Conservation (phyloP, 805 yeast genomes). For the Priceomyces fermenticarens region DNA sequence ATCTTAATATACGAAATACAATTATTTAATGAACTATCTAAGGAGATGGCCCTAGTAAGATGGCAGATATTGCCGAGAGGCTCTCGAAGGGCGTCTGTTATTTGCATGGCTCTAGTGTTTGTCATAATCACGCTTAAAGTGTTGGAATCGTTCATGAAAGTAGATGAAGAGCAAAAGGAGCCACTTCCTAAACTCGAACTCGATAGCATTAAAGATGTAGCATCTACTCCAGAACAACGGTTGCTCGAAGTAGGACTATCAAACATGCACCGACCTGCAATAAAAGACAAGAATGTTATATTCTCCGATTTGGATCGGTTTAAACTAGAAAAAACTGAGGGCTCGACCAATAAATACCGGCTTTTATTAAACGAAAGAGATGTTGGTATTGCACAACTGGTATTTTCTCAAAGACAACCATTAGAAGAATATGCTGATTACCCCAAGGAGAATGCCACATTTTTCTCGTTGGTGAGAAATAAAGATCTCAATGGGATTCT, state of each 20-base stretch:
- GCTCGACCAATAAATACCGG: slow-evolving; percentile 1
- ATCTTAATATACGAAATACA: too few relatives aligned
- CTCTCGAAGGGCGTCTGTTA: too few relatives aligned
- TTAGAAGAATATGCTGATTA: not conserved
- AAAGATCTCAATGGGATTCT: slow-evolving; percentile 11
- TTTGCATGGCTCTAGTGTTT: too few relatives aligned
- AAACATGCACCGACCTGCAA: not conserved
- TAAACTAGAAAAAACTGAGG: not conserved
- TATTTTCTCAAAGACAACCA: not conserved
- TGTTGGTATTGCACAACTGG: slow-evolving; percentile 3
- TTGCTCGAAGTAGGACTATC: not conserved
- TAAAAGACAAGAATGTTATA: not conserved
- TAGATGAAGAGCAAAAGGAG: too few relatives aligned
- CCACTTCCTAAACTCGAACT: too few relatives aligned
- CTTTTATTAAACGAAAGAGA: slow-evolving; percentile 3
- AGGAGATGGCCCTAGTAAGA: too few relatives aligned
- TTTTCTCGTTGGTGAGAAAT: slow-evolving; percentile 15
- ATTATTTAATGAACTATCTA: too few relatives aligned
- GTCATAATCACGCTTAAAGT: too few relatives aligned
- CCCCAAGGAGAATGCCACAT: slow-evolving; percentile 13
- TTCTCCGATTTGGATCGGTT: slow-evolving; percentile 1
- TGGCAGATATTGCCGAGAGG: too few relatives aligned
- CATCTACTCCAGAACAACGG: too few relatives aligned
- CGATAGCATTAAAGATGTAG: too few relatives aligned
- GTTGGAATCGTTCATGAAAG: too few relatives aligned